A percentile compares a stretch with the other conserved stretches of the same genome.
phyloP scores from a whole-genome alignment of 768 basidiomycete species.

The Lactarius hatsudake region DNA sequence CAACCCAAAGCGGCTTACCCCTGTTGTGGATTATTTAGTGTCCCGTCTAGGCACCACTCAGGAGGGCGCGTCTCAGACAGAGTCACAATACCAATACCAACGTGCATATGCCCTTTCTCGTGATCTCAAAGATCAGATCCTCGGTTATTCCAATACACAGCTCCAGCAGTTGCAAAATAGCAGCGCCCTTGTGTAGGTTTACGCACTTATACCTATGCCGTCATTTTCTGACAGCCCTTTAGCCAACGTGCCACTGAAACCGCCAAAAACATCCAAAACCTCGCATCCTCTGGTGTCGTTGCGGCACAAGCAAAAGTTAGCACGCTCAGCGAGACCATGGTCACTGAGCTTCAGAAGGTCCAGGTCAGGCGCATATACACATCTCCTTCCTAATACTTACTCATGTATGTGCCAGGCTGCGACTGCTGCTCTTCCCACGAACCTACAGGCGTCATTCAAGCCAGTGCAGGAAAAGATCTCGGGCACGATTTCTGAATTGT shows the following conservation, averaged over 20 bases:
- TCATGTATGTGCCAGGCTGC: conserved; percentile 42
- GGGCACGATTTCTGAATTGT: conserved; percentile 52
- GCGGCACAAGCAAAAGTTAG: conserved; percentile 57
- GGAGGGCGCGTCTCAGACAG: conserved; percentile 46
- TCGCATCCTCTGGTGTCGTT: conserved; percentile 55
- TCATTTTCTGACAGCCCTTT: conserved; percentile 16
- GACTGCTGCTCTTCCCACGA: conserved; percentile 48
- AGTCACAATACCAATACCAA: conserved; percentile 74
- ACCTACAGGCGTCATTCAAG: conserved; percentile 59
- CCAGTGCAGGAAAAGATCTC: conserved; percentile 56
- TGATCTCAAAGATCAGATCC: conserved; percentile 59
- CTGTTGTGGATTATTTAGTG: conserved; percentile 67
- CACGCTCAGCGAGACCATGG: conserved; percentile 61
- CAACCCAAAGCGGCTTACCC: conserved; percentile 55
- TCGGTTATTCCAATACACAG: conserved; percentile 67
- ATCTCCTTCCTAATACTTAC: not conserved
- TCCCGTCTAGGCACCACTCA: conserved; percentile 45
- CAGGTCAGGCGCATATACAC: conserved; percentile 32
- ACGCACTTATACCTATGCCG: not conserved
- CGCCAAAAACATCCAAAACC: conserved; percentile 57
- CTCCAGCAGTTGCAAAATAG: conserved; percentile 68
- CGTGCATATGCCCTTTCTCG: conserved; percentile 66
- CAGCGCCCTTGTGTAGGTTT: conserved; percentile 57
- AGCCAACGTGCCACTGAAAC: conserved; percentile 72
- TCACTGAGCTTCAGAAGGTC: conserved; percentile 63